phyloP scores from a whole-genome alignment of 176 grass and related monocot species.

The Cenchrus americanus region DNA sequence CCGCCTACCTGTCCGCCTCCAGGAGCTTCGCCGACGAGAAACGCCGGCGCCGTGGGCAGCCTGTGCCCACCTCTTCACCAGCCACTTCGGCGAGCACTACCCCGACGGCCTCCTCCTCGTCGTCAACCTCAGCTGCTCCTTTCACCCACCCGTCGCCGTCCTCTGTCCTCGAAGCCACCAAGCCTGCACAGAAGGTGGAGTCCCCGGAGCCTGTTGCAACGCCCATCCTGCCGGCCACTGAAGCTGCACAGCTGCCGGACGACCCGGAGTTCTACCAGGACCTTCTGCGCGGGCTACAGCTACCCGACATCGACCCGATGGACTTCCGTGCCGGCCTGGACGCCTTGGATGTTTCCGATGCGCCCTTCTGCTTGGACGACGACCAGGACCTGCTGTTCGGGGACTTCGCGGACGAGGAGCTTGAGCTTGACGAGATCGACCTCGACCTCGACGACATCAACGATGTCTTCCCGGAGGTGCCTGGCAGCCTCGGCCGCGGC shows the following conservation, averaged over 20 bases:
- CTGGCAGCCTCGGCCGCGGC: slow-evolving; percentile 37
- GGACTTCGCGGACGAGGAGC: slow-evolving; percentile 34
- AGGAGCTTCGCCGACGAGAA: slow-evolving; percentile 67
- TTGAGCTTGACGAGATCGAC: slow-evolving; percentile 4
- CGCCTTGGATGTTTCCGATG: slow-evolving; percentile 35
- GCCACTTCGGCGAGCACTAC: background rate
- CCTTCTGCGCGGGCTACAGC: slow-evolving; percentile 31
- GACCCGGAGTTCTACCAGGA: slow-evolving; percentile 57
- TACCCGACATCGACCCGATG: slow-evolving; percentile 54
- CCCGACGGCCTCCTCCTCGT: slow-evolving; percentile 39
- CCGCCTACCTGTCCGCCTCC: slow-evolving; percentile 66
- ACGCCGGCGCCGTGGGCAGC: slow-evolving; percentile 38
- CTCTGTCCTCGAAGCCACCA: slow-evolving; percentile 47
- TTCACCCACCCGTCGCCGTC: slow-evolving; percentile 56
- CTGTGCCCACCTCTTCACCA: background rate
- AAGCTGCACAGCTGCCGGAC: slow-evolving; percentile 13
- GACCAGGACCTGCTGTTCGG: slow-evolving; percentile 49
- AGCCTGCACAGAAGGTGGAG: background rate
- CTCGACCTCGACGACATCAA: slow-evolving; percentile 43
- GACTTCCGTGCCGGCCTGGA: slow-evolving; percentile 50
- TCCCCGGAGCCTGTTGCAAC: slow-evolving; percentile 15
- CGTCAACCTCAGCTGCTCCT: slow-evolving; percentile 47
- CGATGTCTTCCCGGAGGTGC: slow-evolving; percentile 44
- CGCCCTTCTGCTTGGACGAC: slow-evolving; percentile 24
- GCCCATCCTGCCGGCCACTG: background rate